These are phyloP conservation scores for Fusarium tanahbumbuense DNA, from an alignment of 2,329 filamentous ascomycete genomes.

Conservation along the genomic window DNA sequence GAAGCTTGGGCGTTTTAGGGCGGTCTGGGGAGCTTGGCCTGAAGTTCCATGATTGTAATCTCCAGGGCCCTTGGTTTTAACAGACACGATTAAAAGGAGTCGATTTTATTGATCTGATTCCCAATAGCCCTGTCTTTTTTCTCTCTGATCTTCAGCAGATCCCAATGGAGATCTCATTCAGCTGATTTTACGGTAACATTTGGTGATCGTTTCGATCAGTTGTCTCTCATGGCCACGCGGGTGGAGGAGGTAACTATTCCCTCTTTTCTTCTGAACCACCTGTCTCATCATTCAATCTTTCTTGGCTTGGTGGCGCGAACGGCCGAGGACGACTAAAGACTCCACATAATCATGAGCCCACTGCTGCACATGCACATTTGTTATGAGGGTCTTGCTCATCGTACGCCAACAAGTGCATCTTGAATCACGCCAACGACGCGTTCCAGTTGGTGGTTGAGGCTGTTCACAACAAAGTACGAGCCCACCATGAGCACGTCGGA, in stretches of 20 bases:
- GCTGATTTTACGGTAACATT: background rate
- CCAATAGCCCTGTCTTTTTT: slow-evolving; percentile 4
- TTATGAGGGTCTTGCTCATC: slow-evolving; percentile 29
- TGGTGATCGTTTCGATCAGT: background rate
- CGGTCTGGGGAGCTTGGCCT: slow-evolving; percentile 22
- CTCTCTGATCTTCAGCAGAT: slow-evolving; percentile 29
- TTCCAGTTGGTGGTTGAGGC: slow-evolving; percentile 38
- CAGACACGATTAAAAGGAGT: slow-evolving; percentile 34
- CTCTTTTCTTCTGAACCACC: slow-evolving; percentile 19
- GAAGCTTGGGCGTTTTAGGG: slow-evolving; percentile 31
- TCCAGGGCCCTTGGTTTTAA: slow-evolving; percentile 33
- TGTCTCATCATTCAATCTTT: slow-evolving; percentile 3
- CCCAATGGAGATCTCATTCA: slow-evolving; percentile 17
- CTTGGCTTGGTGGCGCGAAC: slow-evolving; percentile 39
- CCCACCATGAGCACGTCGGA: slow-evolving; percentile 33
- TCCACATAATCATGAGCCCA: slow-evolving; percentile 34
- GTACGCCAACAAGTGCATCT: slow-evolving; percentile 29
- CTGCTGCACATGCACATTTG: slow-evolving; percentile 25
- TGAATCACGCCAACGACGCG: slow-evolving; percentile 25
- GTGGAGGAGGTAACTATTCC: slow-evolving; percentile 17
- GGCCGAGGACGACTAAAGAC: slow-evolving; percentile 15
- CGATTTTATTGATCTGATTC: slow-evolving; percentile 15
- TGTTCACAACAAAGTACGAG: slow-evolving; percentile 32
- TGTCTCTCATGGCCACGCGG: slow-evolving; percentile 14
- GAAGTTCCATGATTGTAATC: slow-evolving; percentile 25